A percentile compares a stretch with the other conserved stretches of the same genome.
phyloP scores from a whole-genome alignment of 768 basidiomycete species.

The Leccinellum albellum region DNA sequence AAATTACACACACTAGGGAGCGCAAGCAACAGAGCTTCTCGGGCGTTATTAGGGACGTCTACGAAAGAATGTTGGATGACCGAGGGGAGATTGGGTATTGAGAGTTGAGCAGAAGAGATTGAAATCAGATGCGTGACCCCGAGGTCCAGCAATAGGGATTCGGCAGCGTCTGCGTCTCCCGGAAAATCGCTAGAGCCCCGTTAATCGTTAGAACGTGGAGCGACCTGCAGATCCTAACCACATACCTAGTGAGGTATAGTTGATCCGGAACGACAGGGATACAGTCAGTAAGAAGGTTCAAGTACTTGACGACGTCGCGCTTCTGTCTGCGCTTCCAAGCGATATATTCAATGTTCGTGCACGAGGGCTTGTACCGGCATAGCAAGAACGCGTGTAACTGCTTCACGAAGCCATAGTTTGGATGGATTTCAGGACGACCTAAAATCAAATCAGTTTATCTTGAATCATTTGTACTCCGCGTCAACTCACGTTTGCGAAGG shows the following conservation, averaged over 20 bases:
- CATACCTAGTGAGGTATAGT: conserved; percentile 50
- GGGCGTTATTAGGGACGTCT: conserved; percentile 36
- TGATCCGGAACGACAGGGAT: conserved; percentile 47
- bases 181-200: conserved; percentile 49
- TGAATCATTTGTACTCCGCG: not conserved
- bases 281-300: conserved; percentile 51
- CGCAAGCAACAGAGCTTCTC: conserved; percentile 41
- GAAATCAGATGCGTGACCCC: conserved; percentile 53
- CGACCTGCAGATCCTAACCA: not conserved
- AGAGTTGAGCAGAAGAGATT: conserved; percentile 48
- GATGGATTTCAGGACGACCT: conserved; percentile 38
- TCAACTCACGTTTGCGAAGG: conserved; percentile 45
- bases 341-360: conserved; percentile 42
- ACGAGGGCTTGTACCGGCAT: conserved; percentile 46
- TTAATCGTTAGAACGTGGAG: not conserved
- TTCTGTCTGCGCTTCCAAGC: conserved; percentile 57
- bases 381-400: conserved; percentile 54
- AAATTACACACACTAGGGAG: conserved; percentile 46
- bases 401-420: conserved; percentile 51
- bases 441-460: conserved; percentile 5
- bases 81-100: conserved; percentile 29
- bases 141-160: conserved; percentile 47
- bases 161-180: conserved; percentile 45
- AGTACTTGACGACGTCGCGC: conserved; percentile 50
- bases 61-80: conserved; percentile 40